These are phyloP conservation scores for sweet orange (Citrus sinensis) DNA, from an alignment of 345 rosid species.

Conservation along the genomic window DNA sequence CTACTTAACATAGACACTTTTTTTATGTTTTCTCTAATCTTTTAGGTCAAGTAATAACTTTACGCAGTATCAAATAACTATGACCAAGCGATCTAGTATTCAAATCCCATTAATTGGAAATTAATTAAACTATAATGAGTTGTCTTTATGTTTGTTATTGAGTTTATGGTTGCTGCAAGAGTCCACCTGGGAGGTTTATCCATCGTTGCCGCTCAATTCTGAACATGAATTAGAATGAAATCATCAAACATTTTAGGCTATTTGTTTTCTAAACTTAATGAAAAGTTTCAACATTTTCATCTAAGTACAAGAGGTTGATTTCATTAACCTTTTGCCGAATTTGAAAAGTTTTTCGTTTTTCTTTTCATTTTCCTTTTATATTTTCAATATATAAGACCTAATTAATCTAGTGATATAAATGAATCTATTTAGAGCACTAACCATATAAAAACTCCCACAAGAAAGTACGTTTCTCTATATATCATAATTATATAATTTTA, in stretches of 20 bases:
- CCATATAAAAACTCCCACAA: neutral
- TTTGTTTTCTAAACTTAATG: neutral
- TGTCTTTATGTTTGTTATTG: neutral
- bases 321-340: no score
- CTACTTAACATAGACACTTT: no score
- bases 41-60: neutral
- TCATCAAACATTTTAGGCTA: neutral
- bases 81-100: neutral
- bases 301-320: neutral
- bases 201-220: neutral
- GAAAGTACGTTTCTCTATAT: neutral
- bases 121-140: no score
- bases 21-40: neutral
- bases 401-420: neutral
- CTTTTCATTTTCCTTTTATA: neutral
- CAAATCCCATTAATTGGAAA: neutral
- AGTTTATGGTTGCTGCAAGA: neutral
- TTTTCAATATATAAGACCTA: neutral
- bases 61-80: neutral
- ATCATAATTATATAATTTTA: no score
- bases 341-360: no score
- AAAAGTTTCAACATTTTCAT: neutral
- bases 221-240: no score
- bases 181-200: neutral
- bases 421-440: neutral